These are phyloP conservation scores for Amylostereum areolatum DNA, from an alignment of 1,284 basidiomycete species.

Conservation along the genomic window DNA sequence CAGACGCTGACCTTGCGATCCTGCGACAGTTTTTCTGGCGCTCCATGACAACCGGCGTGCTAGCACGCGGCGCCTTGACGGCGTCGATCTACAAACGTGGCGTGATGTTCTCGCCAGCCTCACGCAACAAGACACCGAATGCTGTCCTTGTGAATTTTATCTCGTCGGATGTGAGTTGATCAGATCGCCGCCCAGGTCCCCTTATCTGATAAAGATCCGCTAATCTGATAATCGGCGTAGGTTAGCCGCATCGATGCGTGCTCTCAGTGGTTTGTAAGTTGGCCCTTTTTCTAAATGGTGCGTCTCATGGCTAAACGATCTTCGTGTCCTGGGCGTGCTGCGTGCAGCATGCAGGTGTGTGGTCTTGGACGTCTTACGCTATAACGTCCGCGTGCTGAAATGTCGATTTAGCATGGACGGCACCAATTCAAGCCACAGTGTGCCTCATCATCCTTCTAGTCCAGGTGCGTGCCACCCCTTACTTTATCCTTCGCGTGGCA, in stretches of 20 bases:
- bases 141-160: conserved; percentile 74
- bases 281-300: no score
- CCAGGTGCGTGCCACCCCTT: conserved; percentile 31
- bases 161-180: conserved; percentile 52
- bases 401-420: conserved; percentile 45
- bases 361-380: no score
- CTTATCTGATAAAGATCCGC: conserved; percentile 2
- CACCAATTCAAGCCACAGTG: conserved; percentile 59
- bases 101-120: conserved; percentile 58
- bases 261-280: conserved; percentile 65
- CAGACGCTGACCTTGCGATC: neutral
- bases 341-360: no score
- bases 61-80: conserved; percentile 69
- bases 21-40: conserved; percentile 66
- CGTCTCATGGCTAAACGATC: no score
- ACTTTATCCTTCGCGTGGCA: neutral
- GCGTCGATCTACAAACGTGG: conserved; percentile 72
- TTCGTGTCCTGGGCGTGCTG: no score
- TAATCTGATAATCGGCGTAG: conserved; percentile 20
- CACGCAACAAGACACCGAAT: conserved; percentile 58
- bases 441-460: conserved; percentile 59
- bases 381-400: no score
- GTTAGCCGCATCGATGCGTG: conserved; percentile 52
- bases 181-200: neutral
- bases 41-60: conserved; percentile 65